A percentile compares a stretch with the other conserved stretches of the same genome.
Evolutionary conservation across 306 rosid species (phyloP).

Genomic region (Castanea crenata): DNA sequence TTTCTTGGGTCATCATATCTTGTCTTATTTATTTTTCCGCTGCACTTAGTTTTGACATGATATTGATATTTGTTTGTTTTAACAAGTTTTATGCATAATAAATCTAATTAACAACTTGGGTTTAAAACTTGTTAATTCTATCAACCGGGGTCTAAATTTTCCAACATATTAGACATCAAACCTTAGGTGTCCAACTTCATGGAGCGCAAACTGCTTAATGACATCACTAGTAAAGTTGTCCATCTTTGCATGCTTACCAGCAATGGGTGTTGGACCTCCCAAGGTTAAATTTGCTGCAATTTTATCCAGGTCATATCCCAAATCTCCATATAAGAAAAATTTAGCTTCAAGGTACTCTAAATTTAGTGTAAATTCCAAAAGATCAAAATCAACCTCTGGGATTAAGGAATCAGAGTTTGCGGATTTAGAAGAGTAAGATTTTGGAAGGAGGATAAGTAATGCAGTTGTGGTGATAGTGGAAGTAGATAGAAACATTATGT

Average conservation of each 20-base stretch:
- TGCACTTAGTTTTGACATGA: no score
- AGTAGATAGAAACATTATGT: no score
- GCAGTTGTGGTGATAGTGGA: no score
- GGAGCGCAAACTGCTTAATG: slow-evolving; percentile 52
- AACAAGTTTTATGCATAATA: no score
- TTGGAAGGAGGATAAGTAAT: no score
- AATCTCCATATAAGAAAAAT: not conserved
- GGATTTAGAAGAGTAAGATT: no score
- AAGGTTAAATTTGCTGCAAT: not conserved
- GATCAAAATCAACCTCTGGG: not conserved
- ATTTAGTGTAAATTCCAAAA: not conserved
- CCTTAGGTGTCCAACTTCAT: slow-evolving; percentile 76
- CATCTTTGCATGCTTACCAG: slow-evolving; percentile 40
- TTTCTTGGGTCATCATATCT: no score
- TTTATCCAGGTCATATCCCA: not conserved
- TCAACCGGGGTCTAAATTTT: no score
- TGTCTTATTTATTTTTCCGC: no score
- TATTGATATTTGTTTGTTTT: no score
- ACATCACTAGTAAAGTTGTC: slow-evolving; percentile 32
- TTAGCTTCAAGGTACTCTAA: not conserved
- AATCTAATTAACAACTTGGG: no score
- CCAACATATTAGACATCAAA: slow-evolving; percentile 4
- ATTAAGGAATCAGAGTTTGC: not conserved
- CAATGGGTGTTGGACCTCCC: slow-evolving; percentile 59
- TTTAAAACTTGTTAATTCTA: no score